Conservation (phyloP, 1,284 basidiomycete species). For the Moesziomyces sp. region DNA sequence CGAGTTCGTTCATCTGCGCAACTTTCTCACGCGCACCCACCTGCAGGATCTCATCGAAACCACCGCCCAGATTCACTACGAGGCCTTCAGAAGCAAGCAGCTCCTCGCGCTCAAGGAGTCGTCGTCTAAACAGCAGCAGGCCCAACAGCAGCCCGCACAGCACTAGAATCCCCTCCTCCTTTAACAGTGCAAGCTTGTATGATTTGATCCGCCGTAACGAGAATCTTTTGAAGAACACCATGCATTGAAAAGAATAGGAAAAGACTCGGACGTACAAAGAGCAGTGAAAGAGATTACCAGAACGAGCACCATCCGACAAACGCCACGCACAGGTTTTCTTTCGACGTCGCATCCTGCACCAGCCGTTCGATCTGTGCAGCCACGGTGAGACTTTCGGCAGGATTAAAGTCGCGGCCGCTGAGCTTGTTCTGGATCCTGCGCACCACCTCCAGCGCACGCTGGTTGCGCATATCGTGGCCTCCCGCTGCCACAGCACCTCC, state of each 20-base stretch:
- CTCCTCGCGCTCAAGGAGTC: constrained; percentile 87
- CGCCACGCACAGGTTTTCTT: constrained; percentile 64
- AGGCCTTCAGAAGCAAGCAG: constrained; percentile 99
- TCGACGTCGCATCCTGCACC: constrained; percentile 61
- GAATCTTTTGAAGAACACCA: too few species aligned
- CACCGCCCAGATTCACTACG: constrained; percentile 98
- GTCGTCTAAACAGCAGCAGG: constrained; percentile 65
- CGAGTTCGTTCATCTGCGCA: constrained; percentile 96
- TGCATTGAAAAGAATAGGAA: too few species aligned
- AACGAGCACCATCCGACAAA: constrained; percentile 66
- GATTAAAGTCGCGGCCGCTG: constrained; percentile 63
- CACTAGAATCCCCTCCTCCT: not conserved
- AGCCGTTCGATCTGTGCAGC: constrained; percentile 61
- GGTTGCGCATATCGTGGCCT: constrained; percentile 55
- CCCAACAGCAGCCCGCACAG: constrained; percentile 3
- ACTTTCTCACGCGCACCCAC: constrained; percentile 94
- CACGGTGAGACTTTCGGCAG: constrained; percentile 50
- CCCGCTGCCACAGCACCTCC: not conserved
- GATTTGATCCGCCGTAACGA: too few species aligned
- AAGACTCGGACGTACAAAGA: too few species aligned
- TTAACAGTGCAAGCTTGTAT: too few species aligned
- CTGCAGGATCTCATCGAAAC: constrained; percentile 98
- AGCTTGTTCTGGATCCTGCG: constrained; percentile 66
- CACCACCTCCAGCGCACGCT: constrained; percentile 64
- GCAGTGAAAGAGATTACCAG: constrained; percentile 35